Evolutionary conservation across 148 eudicot genomes (phyloP), one percentile per base, ranked within the genome.

Genomic region (Vaccinium vitisidaea): DNA sequence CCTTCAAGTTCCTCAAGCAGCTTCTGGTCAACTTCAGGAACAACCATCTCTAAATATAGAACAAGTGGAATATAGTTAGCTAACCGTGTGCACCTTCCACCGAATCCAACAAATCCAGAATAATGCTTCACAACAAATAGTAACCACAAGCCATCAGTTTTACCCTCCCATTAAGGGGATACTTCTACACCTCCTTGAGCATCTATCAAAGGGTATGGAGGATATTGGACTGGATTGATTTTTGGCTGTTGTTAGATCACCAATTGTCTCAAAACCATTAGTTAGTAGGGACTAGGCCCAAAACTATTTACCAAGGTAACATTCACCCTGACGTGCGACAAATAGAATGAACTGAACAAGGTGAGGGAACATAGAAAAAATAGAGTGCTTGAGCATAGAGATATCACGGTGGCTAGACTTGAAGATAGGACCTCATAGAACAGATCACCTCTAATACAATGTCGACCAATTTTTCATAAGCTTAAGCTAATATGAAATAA

Each of bases 1-100:
- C 87, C 93, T 89, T 95, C 94, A 84, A 97, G 99, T 77, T 97
- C 98, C 88, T 86, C 90, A 8, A 97, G 90, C 43, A 97, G 84
- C 83, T 90, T 88, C 86, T 90, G 84, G 78, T 93, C 91, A 63
- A 97, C 99, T 83, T 95, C 98, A 30, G 99, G 99, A 65, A 94
- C 96, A 75, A 97, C 94, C 99, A 97, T 95, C 87, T 95, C 99
- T 97, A 82, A 50, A 74, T 48, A 61, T 39, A 65, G 39, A 82
- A 65, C 80, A 83, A 14, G 65, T 30, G 79, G 75, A 15, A 84
- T 13, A 53, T 25, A 63, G 25, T 83, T 63, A 69, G 18, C 6
- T 43, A 56, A 70, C 5, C 21, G 23, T 18, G 10, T 7, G 5
- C 49, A 80, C 10, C 50, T 77, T 8, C 78, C n/a, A 46, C 23